A percentile compares a stretch with the other conserved stretches of the same genome.
These are phyloP conservation scores for Nitzschia inconspicua DNA, from an alignment of 108 stramenopile genomes.

Conservation along the genomic window DNA sequence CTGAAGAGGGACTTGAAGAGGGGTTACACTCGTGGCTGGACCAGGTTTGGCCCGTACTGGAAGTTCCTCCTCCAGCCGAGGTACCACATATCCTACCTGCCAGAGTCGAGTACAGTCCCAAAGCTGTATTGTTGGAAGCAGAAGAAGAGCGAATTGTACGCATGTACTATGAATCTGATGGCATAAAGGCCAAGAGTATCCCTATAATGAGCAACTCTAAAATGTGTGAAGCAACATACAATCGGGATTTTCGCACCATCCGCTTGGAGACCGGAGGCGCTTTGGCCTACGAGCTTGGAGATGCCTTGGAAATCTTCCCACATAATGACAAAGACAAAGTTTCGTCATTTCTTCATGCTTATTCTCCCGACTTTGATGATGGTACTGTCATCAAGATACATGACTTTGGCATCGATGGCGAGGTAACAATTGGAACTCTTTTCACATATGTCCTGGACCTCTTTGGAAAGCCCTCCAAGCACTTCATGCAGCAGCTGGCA, in stretches of 20 bases:
- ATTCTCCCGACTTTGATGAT: conserved; percentile 54
- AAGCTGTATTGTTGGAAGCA: conserved; percentile 30
- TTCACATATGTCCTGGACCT: conserved; percentile 63
- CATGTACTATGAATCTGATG: conserved; percentile 38
- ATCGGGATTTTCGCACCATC: conserved; percentile 61
- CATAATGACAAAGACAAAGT: conserved; percentile 51
- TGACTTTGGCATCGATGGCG: conserved; percentile 50
- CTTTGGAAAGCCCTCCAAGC: conserved; percentile 63
- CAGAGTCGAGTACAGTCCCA: conserved; percentile 40
- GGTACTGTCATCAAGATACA: conserved; percentile 50
- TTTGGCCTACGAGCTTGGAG: conserved; percentile 59
- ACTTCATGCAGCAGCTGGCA: conserved; percentile 59
- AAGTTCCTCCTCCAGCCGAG: conserved; percentile 43
- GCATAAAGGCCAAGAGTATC: conserved; percentile 24
- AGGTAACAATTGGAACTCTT: conserved; percentile 44
- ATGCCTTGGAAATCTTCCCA: conserved; percentile 66
- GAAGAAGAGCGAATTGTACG: conserved; percentile 33
- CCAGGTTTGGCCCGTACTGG: conserved; percentile 45
- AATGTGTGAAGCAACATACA: conserved; percentile 48
- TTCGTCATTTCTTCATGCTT: conserved; percentile 44
- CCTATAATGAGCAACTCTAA: conserved; percentile 24
- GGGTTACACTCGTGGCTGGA: conserved; percentile 56
- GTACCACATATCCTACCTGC: conserved; percentile 58
- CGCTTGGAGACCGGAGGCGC: conserved; percentile 37
- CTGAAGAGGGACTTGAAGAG: conserved; percentile 49